phyloP scores from a whole-genome alignment of 164 flowering plant species.

The Platanus orientalis region DNA sequence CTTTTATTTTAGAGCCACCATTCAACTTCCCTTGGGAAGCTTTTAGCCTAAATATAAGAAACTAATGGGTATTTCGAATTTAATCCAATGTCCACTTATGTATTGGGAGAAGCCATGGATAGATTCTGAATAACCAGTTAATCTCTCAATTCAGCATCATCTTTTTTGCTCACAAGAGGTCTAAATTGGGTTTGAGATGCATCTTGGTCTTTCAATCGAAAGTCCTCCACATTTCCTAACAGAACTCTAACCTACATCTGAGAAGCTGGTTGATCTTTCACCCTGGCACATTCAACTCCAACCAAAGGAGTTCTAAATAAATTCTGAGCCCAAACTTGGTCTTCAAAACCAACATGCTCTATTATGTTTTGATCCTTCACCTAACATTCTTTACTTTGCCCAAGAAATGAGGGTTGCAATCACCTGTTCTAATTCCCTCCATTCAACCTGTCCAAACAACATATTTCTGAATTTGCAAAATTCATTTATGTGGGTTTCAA shows the following conservation, averaged over 20 bases:
- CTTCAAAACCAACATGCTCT: conserved; percentile 28
- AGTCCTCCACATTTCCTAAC: conserved; percentile 16
- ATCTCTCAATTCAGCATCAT: conserved; percentile 15
- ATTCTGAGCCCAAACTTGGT: conserved; percentile 19
- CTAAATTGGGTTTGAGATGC: conserved; percentile 15
- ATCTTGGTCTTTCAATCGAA: conserved; percentile 16
- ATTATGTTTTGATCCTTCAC: too few species aligned
- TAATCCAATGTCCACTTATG: conserved; percentile 27
- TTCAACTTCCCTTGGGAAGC: conserved; percentile 30
- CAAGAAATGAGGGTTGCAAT: too few species aligned
- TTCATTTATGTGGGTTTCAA: too few species aligned
- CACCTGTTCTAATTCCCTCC: too few species aligned
- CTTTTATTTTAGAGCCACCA: conserved; percentile 29
- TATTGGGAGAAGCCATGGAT: conserved; percentile 12
- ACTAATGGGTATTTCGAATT: conserved; percentile 12
- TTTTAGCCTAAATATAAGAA: conserved; percentile 26
- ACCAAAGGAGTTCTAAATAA: conserved; percentile 23
- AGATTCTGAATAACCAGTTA: conserved; percentile 2
- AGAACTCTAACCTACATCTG: conserved; percentile 17
- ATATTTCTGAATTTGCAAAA: too few species aligned
- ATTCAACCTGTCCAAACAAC: too few species aligned
- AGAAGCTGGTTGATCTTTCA: conserved; percentile 23
- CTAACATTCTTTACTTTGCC: too few species aligned
- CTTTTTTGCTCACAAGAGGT: conserved; percentile 14
- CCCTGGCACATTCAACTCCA: conserved; percentile 22